phyloP scores from a whole-genome alignment of 2,329 filamentous ascomycete species.

The Aspergillus eucalypticola region DNA sequence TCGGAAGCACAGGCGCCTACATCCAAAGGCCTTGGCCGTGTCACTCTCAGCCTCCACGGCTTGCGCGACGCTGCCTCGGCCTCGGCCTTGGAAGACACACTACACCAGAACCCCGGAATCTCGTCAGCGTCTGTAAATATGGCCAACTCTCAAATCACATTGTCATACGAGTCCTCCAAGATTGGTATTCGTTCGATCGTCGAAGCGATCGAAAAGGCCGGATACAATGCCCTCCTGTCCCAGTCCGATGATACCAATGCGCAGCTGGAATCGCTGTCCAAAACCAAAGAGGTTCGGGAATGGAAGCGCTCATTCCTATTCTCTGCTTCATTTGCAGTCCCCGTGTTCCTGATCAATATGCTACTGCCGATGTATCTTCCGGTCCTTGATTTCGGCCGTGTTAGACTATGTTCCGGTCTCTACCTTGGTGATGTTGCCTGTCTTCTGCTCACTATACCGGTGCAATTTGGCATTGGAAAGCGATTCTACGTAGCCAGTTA shows the following conservation, averaged over 20 bases:
- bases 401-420: conserved; percentile 69
- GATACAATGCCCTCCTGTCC: conserved; percentile 84
- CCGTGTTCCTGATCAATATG: conserved; percentile 93
- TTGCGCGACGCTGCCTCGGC: conserved; percentile 71
- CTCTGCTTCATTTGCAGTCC: conserved; percentile 78
- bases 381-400: conserved; percentile 71
- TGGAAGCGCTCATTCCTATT: conserved; percentile 81
- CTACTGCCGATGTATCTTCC: conserved; percentile 83
- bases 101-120: conserved; percentile 69
- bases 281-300: conserved; percentile 93
- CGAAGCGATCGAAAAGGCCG: conserved; percentile 74
- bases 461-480: conserved; percentile 94
- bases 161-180: conserved; percentile 70
- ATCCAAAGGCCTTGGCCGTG: conserved; percentile 58
- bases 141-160: conserved; percentile 69
- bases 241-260: conserved; percentile 96
- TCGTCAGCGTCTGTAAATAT: conserved; percentile 72
- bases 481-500: conserved; percentile 93
- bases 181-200: conserved; percentile 82
- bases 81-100: conserved; percentile 66
- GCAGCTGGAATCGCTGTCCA: conserved; percentile 90
- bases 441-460: conserved; percentile 79
- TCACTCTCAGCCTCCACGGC: conserved; percentile 84
- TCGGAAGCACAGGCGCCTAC: conserved; percentile 64
- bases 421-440: conserved; percentile 88